Evolutionary conservation across 2,329 filamentous ascomycete genomes (phyloP).

Genomic region (Hymenoscyphus repandus): DNA sequence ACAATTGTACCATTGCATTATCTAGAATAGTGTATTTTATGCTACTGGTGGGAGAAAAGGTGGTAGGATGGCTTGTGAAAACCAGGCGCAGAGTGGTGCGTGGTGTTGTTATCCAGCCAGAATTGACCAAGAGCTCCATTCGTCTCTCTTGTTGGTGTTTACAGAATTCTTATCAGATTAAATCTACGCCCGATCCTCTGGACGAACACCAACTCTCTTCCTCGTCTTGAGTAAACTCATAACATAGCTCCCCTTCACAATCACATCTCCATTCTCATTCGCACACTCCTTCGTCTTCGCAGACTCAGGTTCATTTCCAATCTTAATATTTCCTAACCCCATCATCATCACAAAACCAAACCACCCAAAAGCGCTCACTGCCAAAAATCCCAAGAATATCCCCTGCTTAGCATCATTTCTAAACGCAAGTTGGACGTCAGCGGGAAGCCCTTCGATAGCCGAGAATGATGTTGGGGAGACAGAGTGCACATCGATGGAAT

Average conservation of each 20-base stretch:
- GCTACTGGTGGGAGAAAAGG: not conserved
- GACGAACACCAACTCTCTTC: not conserved
- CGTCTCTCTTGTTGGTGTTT: too few species aligned
- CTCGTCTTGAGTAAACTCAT: slow-evolving; percentile 4
- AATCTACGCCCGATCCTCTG: too few species aligned
- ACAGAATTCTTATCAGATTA: too few species aligned
- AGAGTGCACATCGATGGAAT: slow-evolving; percentile 19
- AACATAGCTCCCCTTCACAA: slow-evolving; percentile 17
- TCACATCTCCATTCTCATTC: slow-evolving; percentile 5
- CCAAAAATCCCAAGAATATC: slow-evolving; percentile 61
- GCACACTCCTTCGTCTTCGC: slow-evolving; percentile 9
- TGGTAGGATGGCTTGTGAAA: not conserved
- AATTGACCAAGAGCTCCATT: too few species aligned
- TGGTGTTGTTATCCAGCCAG: too few species aligned
- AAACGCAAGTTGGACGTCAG: slow-evolving; percentile 34
- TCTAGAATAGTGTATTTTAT: not conserved
- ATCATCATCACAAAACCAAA: slow-evolving; percentile 40
- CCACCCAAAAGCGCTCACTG: slow-evolving; percentile 54
- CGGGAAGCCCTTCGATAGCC: slow-evolving; percentile 33
- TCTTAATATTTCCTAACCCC: slow-evolving; percentile 44
- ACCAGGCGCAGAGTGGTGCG: not conserved
- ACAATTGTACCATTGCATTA: not conserved
- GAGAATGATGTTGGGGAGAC: slow-evolving; percentile 33
- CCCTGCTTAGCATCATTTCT: slow-evolving; percentile 45
- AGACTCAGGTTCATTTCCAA: slow-evolving; percentile 20